Conservation (phyloP, 257 asterid genomes). For the Penstemon eatonii region DNA sequence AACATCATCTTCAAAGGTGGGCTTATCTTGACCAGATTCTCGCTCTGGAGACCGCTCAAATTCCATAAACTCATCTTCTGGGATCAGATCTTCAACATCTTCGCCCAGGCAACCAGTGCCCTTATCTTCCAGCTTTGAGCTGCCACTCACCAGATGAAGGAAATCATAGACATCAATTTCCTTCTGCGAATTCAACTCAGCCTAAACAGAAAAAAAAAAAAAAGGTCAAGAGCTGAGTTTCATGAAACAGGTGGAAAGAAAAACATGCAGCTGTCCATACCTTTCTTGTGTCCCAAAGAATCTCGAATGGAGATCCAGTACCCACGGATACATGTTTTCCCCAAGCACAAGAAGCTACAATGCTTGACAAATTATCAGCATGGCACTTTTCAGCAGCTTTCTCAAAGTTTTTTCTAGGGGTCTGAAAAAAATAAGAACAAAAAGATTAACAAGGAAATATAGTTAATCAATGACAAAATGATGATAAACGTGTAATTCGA, state of each 20-base stretch:
- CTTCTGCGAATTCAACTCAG: slow-evolving; percentile 54
- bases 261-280: slow-evolving; percentile 39
- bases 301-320: slow-evolving; percentile 90
- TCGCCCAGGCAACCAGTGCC: slow-evolving; percentile 77
- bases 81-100: slow-evolving; percentile 68
- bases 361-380: slow-evolving; percentile 74
- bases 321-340: slow-evolving; percentile 94
- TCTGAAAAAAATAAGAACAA: slow-evolving; percentile 42
- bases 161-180: slow-evolving; percentile 75
- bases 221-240: slow-evolving; percentile 26
- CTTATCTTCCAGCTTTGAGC: slow-evolving; percentile 47
- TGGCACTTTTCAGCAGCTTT: slow-evolving; percentile 97
- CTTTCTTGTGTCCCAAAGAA: slow-evolving; percentile 83
- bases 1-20: slow-evolving; percentile 68
- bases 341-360: slow-evolving; percentile 98
- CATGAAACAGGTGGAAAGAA: too few relatives aligned
- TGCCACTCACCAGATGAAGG: slow-evolving; percentile 73
- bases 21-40: slow-evolving; percentile 64
- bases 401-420: slow-evolving; percentile 92
- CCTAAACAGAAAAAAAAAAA: slow-evolving; percentile 36
- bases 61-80: slow-evolving; percentile 57
- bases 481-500: slow-evolving; percentile 7
- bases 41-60: slow-evolving; percentile 68
- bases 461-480: slow-evolving; percentile 17
- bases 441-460: slow-evolving; percentile 19